These are phyloP conservation scores for Penicillium atrosanguineum DNA, from an alignment of 495 filamentous ascomycete species.

Conservation along the genomic window DNA sequence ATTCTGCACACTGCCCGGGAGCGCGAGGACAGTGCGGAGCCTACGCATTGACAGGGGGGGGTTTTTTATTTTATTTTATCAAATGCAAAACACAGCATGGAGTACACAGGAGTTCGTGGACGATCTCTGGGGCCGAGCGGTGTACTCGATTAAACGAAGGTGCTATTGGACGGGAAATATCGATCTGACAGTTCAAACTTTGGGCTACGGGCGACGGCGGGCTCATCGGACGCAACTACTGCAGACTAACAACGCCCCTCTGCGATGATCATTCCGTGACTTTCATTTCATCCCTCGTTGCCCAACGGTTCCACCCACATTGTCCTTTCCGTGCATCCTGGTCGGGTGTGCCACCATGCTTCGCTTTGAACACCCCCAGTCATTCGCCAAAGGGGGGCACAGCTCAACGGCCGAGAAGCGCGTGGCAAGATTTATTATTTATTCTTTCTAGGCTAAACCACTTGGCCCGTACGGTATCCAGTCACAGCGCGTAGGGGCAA, in stretches of 20 bases:
- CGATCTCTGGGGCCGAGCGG: background rate
- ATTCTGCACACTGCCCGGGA: background rate
- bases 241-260: conserved; percentile 12
- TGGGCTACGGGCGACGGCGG: background rate
- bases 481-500: background rate
- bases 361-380: background rate
- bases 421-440: background rate
- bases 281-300: conserved; percentile 16
- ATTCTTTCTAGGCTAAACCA: background rate
- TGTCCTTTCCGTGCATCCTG: background rate
- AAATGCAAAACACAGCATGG: background rate
- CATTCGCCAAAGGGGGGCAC: background rate
- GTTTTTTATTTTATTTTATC: background rate
- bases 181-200: background rate
- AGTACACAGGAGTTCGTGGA: background rate
- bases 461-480: background rate
- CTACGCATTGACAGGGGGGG: background rate
- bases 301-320: conserved; percentile 14
- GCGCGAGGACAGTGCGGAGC: background rate
- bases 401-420: background rate
- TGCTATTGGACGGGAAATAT: background rate
- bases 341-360: background rate
- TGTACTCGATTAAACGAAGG: background rate
- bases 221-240: conserved; percentile 8
- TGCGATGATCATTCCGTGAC: conserved; percentile 9